Percentiles rank a stretch among this genome's conserved stretches.
Conservation (phyloP, 2,329 filamentous ascomycete species). For the Akanthomyces muscarius region DNA sequence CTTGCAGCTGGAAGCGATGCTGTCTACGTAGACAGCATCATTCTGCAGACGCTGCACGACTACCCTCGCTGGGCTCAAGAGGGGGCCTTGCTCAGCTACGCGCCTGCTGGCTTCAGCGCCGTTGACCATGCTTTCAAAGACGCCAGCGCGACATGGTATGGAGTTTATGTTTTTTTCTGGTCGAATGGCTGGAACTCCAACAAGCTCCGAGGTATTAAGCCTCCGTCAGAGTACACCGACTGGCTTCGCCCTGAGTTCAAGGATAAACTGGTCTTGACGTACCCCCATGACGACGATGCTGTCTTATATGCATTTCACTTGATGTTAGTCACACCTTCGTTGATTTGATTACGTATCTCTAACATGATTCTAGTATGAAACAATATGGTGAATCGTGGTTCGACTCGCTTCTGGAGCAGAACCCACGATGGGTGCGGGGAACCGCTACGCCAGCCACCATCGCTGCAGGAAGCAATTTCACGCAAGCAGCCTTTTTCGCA, state of each 20-base stretch:
- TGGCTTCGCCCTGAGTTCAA: conserved; percentile 48
- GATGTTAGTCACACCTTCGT: conserved; percentile 33
- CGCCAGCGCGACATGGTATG: conserved; percentile 39
- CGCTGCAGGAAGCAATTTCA: conserved; percentile 27
- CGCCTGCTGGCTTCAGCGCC: conserved; percentile 42
- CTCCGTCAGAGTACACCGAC: conserved; percentile 39
- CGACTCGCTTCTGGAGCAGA: conserved; percentile 42
- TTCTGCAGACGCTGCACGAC: conserved; percentile 49
- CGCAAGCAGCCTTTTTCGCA: conserved; percentile 34
- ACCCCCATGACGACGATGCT: conserved; percentile 56
- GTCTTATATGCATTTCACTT: conserved; percentile 48
- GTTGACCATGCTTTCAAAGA: conserved; percentile 41
- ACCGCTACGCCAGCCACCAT: conserved; percentile 40
- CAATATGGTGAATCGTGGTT: conserved; percentile 45
- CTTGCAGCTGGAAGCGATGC: conserved; percentile 30
- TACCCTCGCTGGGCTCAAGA: conserved; percentile 48
- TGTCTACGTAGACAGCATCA: conserved; percentile 42
- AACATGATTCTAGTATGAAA: conserved; percentile 27
- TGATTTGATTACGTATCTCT: neutral
- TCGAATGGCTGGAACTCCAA: conserved; percentile 34
- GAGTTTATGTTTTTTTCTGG: conserved; percentile 37
- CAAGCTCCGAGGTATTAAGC: conserved; percentile 30
- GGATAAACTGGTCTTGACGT: conserved; percentile 50
- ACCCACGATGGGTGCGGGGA: conserved; percentile 51
- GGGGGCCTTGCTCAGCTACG: conserved; percentile 46